phyloP scores from a whole-genome alignment of 768 basidiomycete genomes.

The Macrolepiota fuliginosa region DNA sequence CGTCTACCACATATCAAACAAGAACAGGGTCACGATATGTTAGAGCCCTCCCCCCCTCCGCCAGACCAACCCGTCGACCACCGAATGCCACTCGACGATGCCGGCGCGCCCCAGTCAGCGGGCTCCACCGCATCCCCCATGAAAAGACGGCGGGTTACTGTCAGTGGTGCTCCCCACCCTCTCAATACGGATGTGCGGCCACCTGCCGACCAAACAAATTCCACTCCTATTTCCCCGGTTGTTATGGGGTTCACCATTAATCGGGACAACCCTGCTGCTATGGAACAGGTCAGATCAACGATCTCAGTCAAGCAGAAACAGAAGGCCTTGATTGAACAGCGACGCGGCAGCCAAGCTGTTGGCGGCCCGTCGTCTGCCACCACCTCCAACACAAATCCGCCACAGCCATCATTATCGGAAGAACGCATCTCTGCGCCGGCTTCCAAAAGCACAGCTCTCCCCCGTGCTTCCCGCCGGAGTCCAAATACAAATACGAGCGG shows the following conservation, averaged over 20 bases:
- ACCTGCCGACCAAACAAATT: slow-evolving; percentile 39
- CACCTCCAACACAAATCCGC: slow-evolving; percentile 25
- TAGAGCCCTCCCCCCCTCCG: slow-evolving; percentile 36
- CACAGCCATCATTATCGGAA: slow-evolving; percentile 11
- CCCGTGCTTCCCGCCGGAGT: slow-evolving; percentile 34
- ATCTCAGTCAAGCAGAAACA: slow-evolving; percentile 68
- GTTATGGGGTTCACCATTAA: slow-evolving; percentile 59
- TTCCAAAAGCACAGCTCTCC: slow-evolving; percentile 3
- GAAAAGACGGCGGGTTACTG: slow-evolving; percentile 71
- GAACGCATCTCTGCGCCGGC: slow-evolving; percentile 11
- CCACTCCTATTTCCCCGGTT: slow-evolving; percentile 64
- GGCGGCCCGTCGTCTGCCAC: slow-evolving; percentile 34
- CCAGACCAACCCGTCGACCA: slow-evolving; percentile 20
- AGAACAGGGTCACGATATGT: slow-evolving; percentile 54
- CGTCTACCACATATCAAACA: slow-evolving; percentile 55
- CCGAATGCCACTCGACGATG: slow-evolving; percentile 20
- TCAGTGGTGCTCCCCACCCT: slow-evolving; percentile 56
- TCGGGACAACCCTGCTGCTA: slow-evolving; percentile 54
- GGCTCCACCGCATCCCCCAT: slow-evolving; percentile 40
- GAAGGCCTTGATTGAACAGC: slow-evolving; percentile 68
- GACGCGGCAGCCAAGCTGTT: slow-evolving; percentile 53
- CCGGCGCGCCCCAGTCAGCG: slow-evolving; percentile 38
- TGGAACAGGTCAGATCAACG: slow-evolving; percentile 64
- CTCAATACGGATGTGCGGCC: slow-evolving; percentile 52
- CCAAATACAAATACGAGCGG: slow-evolving; percentile 29